Evolutionary conservation across 768 basidiomycete genomes (phyloP), one percentile per base, ranked within the genome.

Genomic region (Auriculariales sp.): DNA sequence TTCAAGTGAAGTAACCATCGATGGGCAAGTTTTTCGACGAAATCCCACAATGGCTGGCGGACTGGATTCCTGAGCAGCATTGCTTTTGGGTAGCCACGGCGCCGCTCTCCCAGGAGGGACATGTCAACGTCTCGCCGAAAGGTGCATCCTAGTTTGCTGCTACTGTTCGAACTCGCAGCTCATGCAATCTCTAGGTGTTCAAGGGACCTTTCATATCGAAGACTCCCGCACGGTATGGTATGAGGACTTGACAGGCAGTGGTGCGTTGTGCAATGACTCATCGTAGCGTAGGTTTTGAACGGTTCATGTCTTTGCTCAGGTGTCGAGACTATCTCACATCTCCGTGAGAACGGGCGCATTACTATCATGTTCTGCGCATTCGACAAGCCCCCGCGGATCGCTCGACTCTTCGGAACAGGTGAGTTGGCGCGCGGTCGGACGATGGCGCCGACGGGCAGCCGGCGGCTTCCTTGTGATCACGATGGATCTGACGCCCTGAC

Each of bases 31-130:
- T 70, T 58, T 74, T 71, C 54, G 70, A 78, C 51, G 66, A 72
- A 44, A 77, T 83, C 7, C 75, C 80, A 0, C 64, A 67, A 4
- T 66, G 71, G 49, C 64, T 76, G 19, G 57, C 74, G 22, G 63
- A 68, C 48, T 84, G 79, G 81, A 72, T 83, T 9, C 53, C 64
- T 22, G 66, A 72, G 51, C 81, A 84, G 60, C 70, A 81, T 48
- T 66, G 83, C 52, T 84, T 83, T 59, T 84, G 79, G 75, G 80
- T 86, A 10, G 80, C 78, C 0, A 74, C 78, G 2, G 77, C 79
- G 0, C 81, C 82, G 11, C 71, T 83, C 17, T 65, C 63, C 7
- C 59, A 57, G 0, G 69, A 74, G 10, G 81, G 79, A 0, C 77
- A 79, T 47, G 70, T 86, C 42, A 84, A 84, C 55, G 59, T 84